Conservation (phyloP, 768 basidiomycete species). For the Tephrocybe sp. region DNA sequence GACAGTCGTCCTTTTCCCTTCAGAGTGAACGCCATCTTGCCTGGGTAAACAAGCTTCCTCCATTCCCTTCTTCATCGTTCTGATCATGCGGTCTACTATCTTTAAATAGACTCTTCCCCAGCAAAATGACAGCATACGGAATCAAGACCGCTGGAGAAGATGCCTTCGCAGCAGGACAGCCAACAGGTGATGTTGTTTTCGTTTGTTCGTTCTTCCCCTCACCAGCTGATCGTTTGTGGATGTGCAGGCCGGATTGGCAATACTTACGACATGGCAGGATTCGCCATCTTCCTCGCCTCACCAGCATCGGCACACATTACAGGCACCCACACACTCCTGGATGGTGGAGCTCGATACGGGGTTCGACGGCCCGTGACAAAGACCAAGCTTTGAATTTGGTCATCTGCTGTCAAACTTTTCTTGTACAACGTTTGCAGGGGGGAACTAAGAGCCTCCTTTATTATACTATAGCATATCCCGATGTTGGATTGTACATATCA, state of each 20-base stretch:
- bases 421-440: too few species aligned
- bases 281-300: slow-evolving; percentile 66
- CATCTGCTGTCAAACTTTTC: too few species aligned
- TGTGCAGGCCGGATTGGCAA: slow-evolving; percentile 59
- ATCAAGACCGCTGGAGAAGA: slow-evolving; percentile 54
- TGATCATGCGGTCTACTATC: neutral
- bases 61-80: neutral
- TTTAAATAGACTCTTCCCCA: slow-evolving; percentile 61
- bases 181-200: slow-evolving; percentile 49
- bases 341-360: slow-evolving; percentile 55
- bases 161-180: slow-evolving; percentile 50
- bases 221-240: neutral
- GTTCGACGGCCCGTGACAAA: too few species aligned
- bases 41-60: slow-evolving; percentile 50
- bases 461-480: too few species aligned
- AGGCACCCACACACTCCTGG: slow-evolving; percentile 67
- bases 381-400: too few species aligned
- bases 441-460: too few species aligned
- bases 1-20: neutral
- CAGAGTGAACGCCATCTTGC: slow-evolving; percentile 82
- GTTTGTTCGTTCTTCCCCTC: neutral
- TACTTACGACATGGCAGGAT: slow-evolving; percentile 68
- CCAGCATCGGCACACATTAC: slow-evolving; percentile 74
- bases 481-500: too few species aligned
- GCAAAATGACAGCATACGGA: slow-evolving; percentile 81